Percentiles rank a stretch among this genome's conserved stretches.
phyloP scores from a whole-genome alignment of 441 rosid species.

The Geranium incanum region DNA sequence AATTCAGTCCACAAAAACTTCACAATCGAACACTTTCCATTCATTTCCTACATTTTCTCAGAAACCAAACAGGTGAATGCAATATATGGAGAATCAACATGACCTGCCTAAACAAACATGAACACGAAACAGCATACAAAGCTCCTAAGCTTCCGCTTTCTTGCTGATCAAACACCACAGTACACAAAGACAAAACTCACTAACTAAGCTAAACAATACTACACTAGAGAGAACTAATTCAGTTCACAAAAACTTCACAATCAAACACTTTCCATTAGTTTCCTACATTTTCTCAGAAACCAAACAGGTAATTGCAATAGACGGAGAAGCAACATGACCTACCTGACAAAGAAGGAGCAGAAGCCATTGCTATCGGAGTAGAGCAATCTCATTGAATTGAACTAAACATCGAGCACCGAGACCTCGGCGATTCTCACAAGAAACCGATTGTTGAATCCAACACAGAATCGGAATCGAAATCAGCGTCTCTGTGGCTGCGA shows the following conservation, averaged over 20 bases:
- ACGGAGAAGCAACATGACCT: conserved; percentile 8
- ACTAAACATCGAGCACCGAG: conserved; percentile 26
- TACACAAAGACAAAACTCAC: too few species aligned
- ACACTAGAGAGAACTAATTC: too few species aligned
- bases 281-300: too few species aligned
- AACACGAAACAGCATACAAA: too few species aligned
- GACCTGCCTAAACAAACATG: too few species aligned
- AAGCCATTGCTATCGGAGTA: conserved; percentile 46
- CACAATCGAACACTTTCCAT: not conserved
- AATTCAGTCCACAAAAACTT: not conserved
- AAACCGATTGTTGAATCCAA: conserved; percentile 12
- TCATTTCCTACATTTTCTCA: conserved; percentile 18
- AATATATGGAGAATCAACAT: too few species aligned
- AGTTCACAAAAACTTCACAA: too few species aligned
- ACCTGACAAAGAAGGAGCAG: conserved; percentile 80
- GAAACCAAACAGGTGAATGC: conserved; percentile 14
- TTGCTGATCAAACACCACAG: too few species aligned
- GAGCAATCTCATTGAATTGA: conserved; percentile 31
- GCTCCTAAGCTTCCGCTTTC: too few species aligned
- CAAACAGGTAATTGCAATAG: too few species aligned
- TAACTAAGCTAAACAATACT: too few species aligned
- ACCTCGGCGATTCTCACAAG: conserved; percentile 6
- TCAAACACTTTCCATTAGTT: too few species aligned
- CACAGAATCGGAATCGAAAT: conserved; percentile 15
- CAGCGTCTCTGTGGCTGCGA: conserved; percentile 9